These are phyloP conservation scores for Prunus armeniaca DNA, from an alignment of 306 rosid genomes.

Conservation along the genomic window DNA sequence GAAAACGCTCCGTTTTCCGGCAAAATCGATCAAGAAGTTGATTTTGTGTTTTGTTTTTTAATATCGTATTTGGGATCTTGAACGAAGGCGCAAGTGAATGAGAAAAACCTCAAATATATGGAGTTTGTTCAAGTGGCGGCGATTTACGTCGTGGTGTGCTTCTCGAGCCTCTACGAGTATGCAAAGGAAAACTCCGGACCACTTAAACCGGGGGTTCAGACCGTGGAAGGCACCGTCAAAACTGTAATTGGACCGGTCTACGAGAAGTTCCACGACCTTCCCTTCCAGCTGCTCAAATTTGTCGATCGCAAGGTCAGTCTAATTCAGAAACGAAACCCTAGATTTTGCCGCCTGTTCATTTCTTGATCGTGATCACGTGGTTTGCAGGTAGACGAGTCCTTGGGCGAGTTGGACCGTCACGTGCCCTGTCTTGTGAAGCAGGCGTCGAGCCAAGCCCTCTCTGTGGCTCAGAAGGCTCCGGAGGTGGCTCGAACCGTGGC, in stretches of 20 bases:
- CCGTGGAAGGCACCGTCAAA: conserved; percentile 46
- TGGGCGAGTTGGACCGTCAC: conserved; percentile 32
- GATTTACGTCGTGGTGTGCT: conserved; percentile 30
- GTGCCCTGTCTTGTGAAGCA: conserved; percentile 39
- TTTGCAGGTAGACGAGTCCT: conserved; percentile 39
- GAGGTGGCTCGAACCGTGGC: not conserved
- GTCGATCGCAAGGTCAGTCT: conserved; percentile 45
- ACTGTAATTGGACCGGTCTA: conserved; percentile 49
- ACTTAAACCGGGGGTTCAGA: conserved; percentile 41
- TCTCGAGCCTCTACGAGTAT: conserved; percentile 37
- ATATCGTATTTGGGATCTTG: not conserved
- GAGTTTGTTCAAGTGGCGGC: conserved; percentile 46
- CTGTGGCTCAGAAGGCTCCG: conserved; percentile 4
- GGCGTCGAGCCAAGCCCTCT: conserved; percentile 22
- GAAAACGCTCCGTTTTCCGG: not conserved
- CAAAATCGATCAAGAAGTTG: not conserved
- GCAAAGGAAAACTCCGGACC: conserved; percentile 57
- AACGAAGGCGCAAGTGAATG: conserved; percentile 24
- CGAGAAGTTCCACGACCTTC: conserved; percentile 47
- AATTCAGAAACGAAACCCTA: not conserved
- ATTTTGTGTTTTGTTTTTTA: not conserved
- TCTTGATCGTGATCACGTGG: not conserved
- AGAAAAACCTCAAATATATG: conserved; percentile 41
- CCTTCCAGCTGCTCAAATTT: conserved; percentile 39
- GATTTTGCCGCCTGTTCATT: not conserved